Evolutionary conservation across 805 yeast genomes (phyloP).

Genomic region (Henningerozyma blattae): DNA sequence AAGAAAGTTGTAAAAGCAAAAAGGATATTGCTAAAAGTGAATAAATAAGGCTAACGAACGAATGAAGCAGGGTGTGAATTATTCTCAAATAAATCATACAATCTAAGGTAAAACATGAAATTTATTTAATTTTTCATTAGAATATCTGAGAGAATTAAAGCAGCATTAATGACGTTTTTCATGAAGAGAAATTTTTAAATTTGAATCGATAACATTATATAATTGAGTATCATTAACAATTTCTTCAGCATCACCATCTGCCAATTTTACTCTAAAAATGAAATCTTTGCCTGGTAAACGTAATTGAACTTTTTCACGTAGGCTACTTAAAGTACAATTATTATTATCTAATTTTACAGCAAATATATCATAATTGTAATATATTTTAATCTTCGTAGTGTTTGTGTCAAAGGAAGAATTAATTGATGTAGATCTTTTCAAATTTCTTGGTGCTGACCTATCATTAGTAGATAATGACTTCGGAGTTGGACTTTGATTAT

Average conservation of each 20-base stretch:
- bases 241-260: constrained; percentile 24
- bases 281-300: constrained; percentile 32
- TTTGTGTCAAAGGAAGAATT: no score
- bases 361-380: constrained; percentile 70
- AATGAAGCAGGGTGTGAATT: no score
- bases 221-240: constrained; percentile 25
- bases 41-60: no score
- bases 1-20: no score
- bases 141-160: no score
- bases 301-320: constrained; percentile 38
- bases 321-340: constrained; percentile 34
- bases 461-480: neutral
- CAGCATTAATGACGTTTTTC: no score
- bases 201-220: constrained; percentile 22
- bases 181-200: constrained; percentile 27
- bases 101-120: no score
- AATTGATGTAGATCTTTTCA: no score
- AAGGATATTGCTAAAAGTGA: no score
- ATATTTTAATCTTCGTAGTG: constrained; percentile 71
- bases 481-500: neutral
- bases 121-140: no score
- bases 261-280: constrained; percentile 24
- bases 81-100: no score
- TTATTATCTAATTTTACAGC: constrained; percentile 48
- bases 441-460: constrained; percentile 8